Conservation (phyloP, 176 grass and related monocot species). For the Triticum aestivum region DNA sequence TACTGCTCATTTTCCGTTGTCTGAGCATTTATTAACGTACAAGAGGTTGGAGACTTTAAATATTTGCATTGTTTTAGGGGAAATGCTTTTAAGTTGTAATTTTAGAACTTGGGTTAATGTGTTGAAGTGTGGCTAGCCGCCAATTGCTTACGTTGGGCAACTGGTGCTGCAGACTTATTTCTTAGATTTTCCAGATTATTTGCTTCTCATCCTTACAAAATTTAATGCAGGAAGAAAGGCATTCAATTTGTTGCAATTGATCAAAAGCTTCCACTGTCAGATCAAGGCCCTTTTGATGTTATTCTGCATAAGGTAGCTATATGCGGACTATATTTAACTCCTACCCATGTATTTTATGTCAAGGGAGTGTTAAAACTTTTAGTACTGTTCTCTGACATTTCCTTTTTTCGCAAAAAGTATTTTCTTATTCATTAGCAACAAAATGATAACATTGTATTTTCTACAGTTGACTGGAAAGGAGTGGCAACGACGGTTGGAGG, state of each 20-base stretch:
- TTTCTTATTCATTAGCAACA: neutral
- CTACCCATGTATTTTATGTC: conserved; percentile 2
- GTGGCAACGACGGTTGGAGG: conserved; percentile 86
- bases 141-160: neutral
- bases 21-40: neutral
- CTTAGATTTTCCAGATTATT: neutral
- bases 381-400: neutral
- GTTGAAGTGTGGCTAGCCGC: neutral
- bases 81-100: neutral
- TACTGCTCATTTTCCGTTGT: neutral
- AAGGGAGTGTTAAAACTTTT: neutral
- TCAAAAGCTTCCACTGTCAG: conserved; percentile 56
- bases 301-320: conserved; percentile 82
- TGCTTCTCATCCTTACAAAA: conserved; percentile 35
- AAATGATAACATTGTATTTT: conserved; percentile 13
- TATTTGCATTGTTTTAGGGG: neutral
- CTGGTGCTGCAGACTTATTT: neutral
- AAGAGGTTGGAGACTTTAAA: neutral
- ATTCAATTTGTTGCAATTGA: conserved; percentile 94
- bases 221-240: conserved; percentile 75
- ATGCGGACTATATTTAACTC: conserved; percentile 9
- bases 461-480: conserved; percentile 76
- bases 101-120: neutral
- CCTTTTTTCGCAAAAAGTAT: neutral
- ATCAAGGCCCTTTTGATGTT: conserved; percentile 98